Evolutionary conservation across 78 protist genomes (phyloP).

Genomic region (Dictyostelium discoideum): DNA sequence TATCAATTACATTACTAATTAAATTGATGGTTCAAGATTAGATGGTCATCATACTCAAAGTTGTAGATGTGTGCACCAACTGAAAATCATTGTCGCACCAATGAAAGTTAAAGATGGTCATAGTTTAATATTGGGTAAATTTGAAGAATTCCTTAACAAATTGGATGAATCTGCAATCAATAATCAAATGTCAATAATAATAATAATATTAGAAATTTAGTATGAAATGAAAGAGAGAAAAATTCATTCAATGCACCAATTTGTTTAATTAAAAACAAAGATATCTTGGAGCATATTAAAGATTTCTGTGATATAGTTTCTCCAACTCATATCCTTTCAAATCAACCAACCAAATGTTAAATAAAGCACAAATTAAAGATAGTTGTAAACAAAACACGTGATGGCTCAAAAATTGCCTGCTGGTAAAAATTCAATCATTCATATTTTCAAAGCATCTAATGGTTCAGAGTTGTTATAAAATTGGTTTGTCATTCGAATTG

Average conservation of each 20-base stretch:
- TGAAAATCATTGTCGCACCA: constrained; percentile 21
- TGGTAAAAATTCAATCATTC: constrained; percentile 43
- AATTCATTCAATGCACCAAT: neutral
- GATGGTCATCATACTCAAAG: constrained; percentile 52
- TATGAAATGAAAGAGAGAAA: neutral
- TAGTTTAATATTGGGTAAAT: constrained; percentile 13
- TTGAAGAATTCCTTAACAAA: constrained; percentile 80
- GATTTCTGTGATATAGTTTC: constrained; percentile 62
- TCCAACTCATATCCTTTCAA: constrained; percentile 41
- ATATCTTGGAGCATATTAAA: neutral
- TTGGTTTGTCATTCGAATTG: constrained; percentile 71
- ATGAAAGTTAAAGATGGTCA: constrained; percentile 56
- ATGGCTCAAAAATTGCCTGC: constrained; percentile 65
- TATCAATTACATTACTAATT: constrained; percentile 47
- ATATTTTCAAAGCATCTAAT: constrained; percentile 47
- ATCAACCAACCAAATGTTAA: constrained; percentile 74
- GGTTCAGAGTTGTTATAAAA: constrained; percentile 45
- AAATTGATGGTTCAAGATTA: neutral
- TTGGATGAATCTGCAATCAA: constrained; percentile 78
- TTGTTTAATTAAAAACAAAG: constrained; percentile 35
- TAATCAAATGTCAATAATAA: constrained; percentile 70
- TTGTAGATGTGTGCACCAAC: constrained; percentile 29
- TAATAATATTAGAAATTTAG: too few relatives aligned
- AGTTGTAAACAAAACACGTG: constrained; percentile 58
- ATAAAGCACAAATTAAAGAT: constrained; percentile 71